Conservation (phyloP, 2,329 filamentous ascomycete genomes). For the Penicillium olsonii region DNA sequence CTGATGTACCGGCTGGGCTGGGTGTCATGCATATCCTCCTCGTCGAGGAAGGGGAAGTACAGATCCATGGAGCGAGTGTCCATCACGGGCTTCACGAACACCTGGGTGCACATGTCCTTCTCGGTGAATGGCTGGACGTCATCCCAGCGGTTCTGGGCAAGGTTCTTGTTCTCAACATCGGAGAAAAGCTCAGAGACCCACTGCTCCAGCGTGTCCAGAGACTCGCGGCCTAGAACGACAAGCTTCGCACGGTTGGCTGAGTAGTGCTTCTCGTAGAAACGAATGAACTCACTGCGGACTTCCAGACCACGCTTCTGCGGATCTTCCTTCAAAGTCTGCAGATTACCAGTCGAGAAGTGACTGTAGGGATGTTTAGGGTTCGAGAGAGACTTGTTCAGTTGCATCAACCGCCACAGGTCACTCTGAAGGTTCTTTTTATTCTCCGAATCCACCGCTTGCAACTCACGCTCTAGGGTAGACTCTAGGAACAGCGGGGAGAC, state of each 20-base stretch:
- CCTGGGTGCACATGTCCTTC: slow-evolving; percentile 67
- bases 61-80: slow-evolving; percentile 78
- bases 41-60: slow-evolving; percentile 81
- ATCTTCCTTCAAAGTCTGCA: slow-evolving; percentile 79
- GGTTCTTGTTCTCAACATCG: slow-evolving; percentile 76
- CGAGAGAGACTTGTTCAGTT: slow-evolving; percentile 84
- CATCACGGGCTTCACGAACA: slow-evolving; percentile 90
- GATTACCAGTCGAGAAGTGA: slow-evolving; percentile 88
- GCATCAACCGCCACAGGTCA: slow-evolving; percentile 83
- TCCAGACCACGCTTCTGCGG: slow-evolving; percentile 79
- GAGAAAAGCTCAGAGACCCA: slow-evolving; percentile 87
- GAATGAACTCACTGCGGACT: slow-evolving; percentile 86
- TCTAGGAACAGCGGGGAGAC: slow-evolving; percentile 82
- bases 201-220: slow-evolving; percentile 75
- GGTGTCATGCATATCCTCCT: slow-evolving; percentile 75
- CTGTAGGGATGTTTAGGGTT: slow-evolving; percentile 86
- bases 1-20: slow-evolving; percentile 84
- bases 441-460: slow-evolving; percentile 88
- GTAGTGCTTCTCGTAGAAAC: slow-evolving; percentile 86
- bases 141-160: slow-evolving; percentile 69
- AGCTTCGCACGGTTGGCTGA: slow-evolving; percentile 94
- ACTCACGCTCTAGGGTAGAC: slow-evolving; percentile 81
- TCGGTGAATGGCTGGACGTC: slow-evolving; percentile 60
- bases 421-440: slow-evolving; percentile 97
- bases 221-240: slow-evolving; percentile 79